These are phyloP conservation scores for Rhodotorula sp. DNA, from an alignment of 1,284 basidiomycete species.

Conservation along the genomic window DNA sequence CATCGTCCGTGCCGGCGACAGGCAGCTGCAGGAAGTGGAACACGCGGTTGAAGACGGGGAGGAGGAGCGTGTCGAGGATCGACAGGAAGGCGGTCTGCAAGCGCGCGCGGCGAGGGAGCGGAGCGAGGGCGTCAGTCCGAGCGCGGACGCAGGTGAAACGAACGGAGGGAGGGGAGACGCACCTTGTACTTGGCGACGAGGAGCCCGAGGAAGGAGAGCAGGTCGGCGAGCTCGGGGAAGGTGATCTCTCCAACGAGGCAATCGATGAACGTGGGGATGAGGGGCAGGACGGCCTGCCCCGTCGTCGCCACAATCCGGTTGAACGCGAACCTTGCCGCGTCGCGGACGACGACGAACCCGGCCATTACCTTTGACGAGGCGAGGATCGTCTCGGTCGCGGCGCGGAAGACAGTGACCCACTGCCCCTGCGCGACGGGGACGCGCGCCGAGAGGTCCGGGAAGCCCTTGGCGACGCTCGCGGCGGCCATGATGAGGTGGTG, in stretches of 20 bases:
- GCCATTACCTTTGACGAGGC: slow-evolving; percentile 87
- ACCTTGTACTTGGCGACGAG: slow-evolving; percentile 92
- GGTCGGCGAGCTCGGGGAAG: slow-evolving; percentile 88
- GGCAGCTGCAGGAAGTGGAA: slow-evolving; percentile 78
- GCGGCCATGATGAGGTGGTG: slow-evolving; percentile 95
- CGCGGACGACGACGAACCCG: slow-evolving; percentile 80
- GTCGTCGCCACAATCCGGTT: slow-evolving; percentile 88
- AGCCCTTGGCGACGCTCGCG: slow-evolving; percentile 94
- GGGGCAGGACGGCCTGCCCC: slow-evolving; percentile 68
- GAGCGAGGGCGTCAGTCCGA: neutral
- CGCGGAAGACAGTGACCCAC: slow-evolving; percentile 75
- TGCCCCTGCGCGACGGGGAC: slow-evolving; percentile 72
- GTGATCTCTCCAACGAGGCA: slow-evolving; percentile 89
- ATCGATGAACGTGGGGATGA: slow-evolving; percentile 80
- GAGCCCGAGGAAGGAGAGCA: slow-evolving; percentile 89
- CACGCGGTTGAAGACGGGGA: slow-evolving; percentile 82
- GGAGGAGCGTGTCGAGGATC: slow-evolving; percentile 87
- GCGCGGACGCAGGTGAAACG: neutral
- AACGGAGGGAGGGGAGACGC: slow-evolving; percentile 39
- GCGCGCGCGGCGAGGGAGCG: neutral
- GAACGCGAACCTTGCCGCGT: slow-evolving; percentile 93
- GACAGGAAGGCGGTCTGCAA: slow-evolving; percentile 71
- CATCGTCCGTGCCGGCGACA: slow-evolving; percentile 86
- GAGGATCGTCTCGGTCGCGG: slow-evolving; percentile 85
- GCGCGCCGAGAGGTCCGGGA: slow-evolving; percentile 72